phyloP scores from a whole-genome alignment of 1,139 yeast species.

The Taphrina pruni region DNA sequence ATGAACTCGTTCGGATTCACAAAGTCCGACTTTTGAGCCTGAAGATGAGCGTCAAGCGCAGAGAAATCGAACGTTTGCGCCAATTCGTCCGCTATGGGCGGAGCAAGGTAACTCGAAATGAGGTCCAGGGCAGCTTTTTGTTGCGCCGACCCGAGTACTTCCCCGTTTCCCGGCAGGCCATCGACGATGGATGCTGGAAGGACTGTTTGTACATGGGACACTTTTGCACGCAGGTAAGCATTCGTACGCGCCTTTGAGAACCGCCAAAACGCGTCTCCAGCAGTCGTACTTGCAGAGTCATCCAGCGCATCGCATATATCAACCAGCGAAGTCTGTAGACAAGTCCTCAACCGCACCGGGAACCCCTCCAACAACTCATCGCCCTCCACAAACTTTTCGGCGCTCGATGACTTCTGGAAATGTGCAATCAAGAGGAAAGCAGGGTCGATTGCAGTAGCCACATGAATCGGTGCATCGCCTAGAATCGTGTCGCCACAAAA shows the following conservation, averaged over 20 bases:
- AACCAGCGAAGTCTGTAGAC: background rate
- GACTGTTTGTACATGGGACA: constrained; percentile 1
- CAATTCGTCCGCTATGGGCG: background rate
- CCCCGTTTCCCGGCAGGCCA: background rate
- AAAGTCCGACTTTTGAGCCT: constrained; percentile 14
- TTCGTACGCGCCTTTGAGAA: background rate
- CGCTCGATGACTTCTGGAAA: background rate
- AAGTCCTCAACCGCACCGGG: background rate
- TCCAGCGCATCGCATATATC: constrained; percentile 16
- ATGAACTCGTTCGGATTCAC: constrained; percentile 34
- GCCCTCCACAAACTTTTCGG: constrained; percentile 19
- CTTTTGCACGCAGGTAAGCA: background rate
- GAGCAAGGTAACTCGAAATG: constrained; percentile 25
- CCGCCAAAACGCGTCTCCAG: constrained; percentile 1
- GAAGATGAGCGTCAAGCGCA: constrained; percentile 1
- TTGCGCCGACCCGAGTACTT: background rate
- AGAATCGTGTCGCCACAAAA: constrained; percentile 9
- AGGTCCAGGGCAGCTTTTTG: constrained; percentile 21
- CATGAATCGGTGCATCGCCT: constrained; percentile 30
- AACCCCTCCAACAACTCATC: constrained; percentile 20
- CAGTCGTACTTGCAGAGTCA: background rate
- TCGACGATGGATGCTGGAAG: constrained; percentile 18
- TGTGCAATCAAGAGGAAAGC: constrained; percentile 20
- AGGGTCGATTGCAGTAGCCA: constrained; percentile 27
- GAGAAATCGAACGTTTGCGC: background rate